Evolutionary conservation across 768 basidiomycete genomes (phyloP), one percentile per base, ranked within the genome.

Genomic region (Leccinellum luteum): DNA sequence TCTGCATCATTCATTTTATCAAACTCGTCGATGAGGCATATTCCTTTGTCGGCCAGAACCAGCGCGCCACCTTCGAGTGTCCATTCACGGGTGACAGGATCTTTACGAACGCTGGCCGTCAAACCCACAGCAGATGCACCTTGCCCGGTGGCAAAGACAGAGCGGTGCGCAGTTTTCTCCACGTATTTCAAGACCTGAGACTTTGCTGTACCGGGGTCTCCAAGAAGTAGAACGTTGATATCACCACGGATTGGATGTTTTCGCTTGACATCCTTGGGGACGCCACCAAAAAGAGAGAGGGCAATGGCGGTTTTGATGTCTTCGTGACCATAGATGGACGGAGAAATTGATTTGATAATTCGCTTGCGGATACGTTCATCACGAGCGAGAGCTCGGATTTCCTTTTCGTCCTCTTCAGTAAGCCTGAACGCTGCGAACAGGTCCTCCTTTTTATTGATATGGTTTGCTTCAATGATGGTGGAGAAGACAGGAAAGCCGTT

Each of bases 1-100:
- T 99, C 96, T 15, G 92, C 83, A 66, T 98, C 97, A 74, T 98
- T 98, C 97, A 99, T 99, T 80, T 99, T 99, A 79, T 99, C 97
- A 72, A 99, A 98, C 73, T 98, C 97, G 75, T 99, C 97, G 64
- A 99, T 99, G 35, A 98, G 78, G 69, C 97, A 98, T 27, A 90
- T 92, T 13, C 97, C 97, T 75, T 96, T 97, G 75, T 99, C 97
- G 3, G 97, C 97, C 19, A 99, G 80, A n/a, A 99, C 97, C 10
- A 99, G 80, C 3, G 97, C 97, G 9, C 97, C 97, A 14, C 97
- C 97, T 74, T 99, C 97, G 27, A 99, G 81, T 3, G 97, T 98
- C 97, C 97, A 99, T 75, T 98, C 97, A 19, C 89, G 83, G 12
- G 97, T 98, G 56, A 98, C 83, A 0, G 97, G 94, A 68, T 99